phyloP scores from a whole-genome alignment of 1,139 yeast species.

The Spencermartinsiella ligniputridi region DNA sequence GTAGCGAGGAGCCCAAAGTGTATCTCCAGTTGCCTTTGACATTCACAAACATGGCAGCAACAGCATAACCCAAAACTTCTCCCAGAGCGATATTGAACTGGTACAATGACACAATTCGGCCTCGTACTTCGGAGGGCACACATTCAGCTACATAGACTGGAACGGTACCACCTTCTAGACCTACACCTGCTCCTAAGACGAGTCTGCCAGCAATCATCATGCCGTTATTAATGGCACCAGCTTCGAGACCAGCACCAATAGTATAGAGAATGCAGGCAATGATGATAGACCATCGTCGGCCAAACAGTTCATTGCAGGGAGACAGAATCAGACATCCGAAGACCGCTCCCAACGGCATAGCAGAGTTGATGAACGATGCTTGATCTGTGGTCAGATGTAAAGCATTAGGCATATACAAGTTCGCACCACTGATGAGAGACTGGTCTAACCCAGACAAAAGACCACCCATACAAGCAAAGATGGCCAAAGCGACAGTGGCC shows the following conservation, averaged over 20 bases:
- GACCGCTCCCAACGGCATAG: conserved; percentile 58
- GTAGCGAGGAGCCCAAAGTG: conserved; percentile 55
- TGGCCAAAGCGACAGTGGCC: conserved; percentile 47
- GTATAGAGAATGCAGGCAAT: conserved; percentile 54
- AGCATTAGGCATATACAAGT: conserved; percentile 45
- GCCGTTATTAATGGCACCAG: conserved; percentile 41
- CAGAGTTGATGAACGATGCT: conserved; percentile 42
- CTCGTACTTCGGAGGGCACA: conserved; percentile 51
- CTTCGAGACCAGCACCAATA: conserved; percentile 52
- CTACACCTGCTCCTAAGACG: conserved; percentile 53
- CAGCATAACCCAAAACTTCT: conserved; percentile 54
- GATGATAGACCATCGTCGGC: conserved; percentile 49
- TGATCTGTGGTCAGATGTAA: conserved; percentile 42
- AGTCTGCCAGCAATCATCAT: conserved; percentile 56
- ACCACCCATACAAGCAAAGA: conserved; percentile 56
- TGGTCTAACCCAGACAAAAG: conserved; percentile 54
- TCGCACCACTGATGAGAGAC: conserved; percentile 57
- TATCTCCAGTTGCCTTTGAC: conserved; percentile 57
- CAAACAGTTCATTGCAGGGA: conserved; percentile 40
- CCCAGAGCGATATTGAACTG: conserved; percentile 58
- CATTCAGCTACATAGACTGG: conserved; percentile 56
- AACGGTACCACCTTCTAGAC: conserved; percentile 59
- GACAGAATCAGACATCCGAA: conserved; percentile 28
- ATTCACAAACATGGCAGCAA: conserved; percentile 51
- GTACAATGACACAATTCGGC: conserved; percentile 51